phyloP scores from a whole-genome alignment of 495 filamentous ascomycete species.

The Aspergillus incahuasiensis region DNA sequence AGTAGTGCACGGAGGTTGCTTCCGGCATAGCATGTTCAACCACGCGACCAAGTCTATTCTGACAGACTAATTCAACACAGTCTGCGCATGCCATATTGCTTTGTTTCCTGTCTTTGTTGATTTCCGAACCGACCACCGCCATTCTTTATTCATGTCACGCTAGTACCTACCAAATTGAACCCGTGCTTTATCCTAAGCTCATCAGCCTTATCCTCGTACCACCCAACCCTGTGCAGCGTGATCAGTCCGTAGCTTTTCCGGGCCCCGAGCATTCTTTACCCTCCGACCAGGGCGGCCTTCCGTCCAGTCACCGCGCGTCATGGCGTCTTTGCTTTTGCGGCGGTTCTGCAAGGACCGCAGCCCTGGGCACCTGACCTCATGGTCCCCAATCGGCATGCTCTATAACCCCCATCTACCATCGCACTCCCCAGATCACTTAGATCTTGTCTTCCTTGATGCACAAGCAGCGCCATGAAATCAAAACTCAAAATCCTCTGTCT shows the following conservation, averaged over 20 bases:
- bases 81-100: not conserved
- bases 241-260: not conserved
- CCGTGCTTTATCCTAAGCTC: not conserved
- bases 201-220: not conserved
- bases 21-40: slow-evolving; percentile 13
- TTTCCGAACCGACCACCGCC: not conserved
- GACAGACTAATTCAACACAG: slow-evolving; percentile 1
- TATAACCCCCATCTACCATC: not conserved
- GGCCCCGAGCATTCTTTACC: not conserved
- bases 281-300: not conserved
- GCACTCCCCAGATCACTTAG: not conserved
- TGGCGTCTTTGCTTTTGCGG: not conserved
- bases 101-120: not conserved
- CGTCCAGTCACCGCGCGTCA: slow-evolving; percentile 1
- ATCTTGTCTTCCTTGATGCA: not conserved
- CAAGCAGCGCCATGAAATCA: slow-evolving; percentile 34
- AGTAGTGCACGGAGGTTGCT: not conserved
- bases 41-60: not conserved
- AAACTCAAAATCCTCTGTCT: slow-evolving; percentile 49
- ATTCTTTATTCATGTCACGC: not conserved
- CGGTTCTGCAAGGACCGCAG: slow-evolving; percentile 1
- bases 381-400: not conserved
- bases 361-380: not conserved
- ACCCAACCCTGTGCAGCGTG: not conserved
- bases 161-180: not conserved